phyloP scores from a whole-genome alignment of 768 basidiomycete genomes.

The Rhizopogon vesiculosus region DNA sequence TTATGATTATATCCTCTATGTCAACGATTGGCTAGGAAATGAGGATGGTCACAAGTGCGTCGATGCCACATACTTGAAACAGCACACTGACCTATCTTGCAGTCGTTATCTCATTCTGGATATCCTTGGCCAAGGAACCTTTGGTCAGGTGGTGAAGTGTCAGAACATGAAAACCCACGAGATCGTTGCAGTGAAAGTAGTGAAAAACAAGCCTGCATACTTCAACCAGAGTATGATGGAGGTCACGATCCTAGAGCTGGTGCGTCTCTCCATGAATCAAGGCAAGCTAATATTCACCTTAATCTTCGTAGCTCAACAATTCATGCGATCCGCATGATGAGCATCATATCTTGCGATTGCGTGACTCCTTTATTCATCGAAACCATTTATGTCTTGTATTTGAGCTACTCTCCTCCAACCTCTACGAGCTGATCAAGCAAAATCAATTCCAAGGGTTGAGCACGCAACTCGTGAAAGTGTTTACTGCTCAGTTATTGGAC shows the following conservation, averaged over 20 bases:
- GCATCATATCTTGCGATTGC: conserved; percentile 93
- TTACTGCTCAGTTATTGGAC: conserved; percentile 93
- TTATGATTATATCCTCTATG: conserved; percentile 98
- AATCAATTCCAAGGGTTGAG: conserved; percentile 98
- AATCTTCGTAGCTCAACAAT: conserved; percentile 75
- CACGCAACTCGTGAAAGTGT: conserved; percentile 97
- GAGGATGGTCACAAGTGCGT: conserved; percentile 94
- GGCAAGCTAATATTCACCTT: background rate
- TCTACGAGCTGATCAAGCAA: conserved; percentile 99
- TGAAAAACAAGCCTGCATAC: conserved; percentile 99
- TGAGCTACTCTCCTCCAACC: conserved; percentile 92
- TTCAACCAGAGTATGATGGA: conserved; percentile 99
- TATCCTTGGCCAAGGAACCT: conserved; percentile 97
- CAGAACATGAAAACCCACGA: conserved; percentile 99
- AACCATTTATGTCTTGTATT: conserved; percentile 97
- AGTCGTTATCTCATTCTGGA: conserved; percentile 93
- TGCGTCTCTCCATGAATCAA: conserved; percentile 38
- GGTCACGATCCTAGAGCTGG: conserved; percentile 94
- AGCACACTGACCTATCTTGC: conserved; percentile 11
- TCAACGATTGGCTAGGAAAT: conserved; percentile 94
- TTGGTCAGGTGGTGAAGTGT: conserved; percentile 99
- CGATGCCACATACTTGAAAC: conserved; percentile 1
- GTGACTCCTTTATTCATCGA: conserved; percentile 95
- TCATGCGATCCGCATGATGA: conserved; percentile 91
- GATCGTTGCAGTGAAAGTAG: conserved; percentile 97